Evolutionary conservation across 176 grass and related monocot genomes (phyloP), one percentile per base, ranked within the genome.

Genomic region (Oryza punctata): DNA sequence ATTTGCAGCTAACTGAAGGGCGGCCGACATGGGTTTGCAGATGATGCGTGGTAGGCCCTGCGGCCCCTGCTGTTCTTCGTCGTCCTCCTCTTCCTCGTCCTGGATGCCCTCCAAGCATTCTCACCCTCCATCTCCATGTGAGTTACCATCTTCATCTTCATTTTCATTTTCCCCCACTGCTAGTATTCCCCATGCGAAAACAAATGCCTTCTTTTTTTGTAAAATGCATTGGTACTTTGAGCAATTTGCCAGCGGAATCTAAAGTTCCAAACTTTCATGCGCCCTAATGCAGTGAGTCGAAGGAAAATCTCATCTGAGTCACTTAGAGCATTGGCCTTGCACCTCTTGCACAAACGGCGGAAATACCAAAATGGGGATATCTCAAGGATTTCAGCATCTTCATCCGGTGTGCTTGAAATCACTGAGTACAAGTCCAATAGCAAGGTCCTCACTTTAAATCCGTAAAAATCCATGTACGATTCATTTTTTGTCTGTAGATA

Each of bases 11-110:
- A 59, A 59, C 54, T 19, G 19, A 61, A 24, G 54, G 10, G 25
- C 26, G 41, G 27, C 70, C 81, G 30, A 3, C 40, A 86, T 90
- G 88, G 66, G 79, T 29, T 41, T 90, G 32, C 88, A 66, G 26
- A 69, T 90, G 79, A 78, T 63, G 60, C 79, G 69, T 43, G 70
- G 70, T 19, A 67, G 85, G 78, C 77, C 85, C 46, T 67, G 85
- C 73, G 83, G 79, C 45, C 75, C 41, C 6, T 72, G 83, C 78
- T 72, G 26, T 14, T 70, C 75, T 13, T 84, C 81, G 2, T 57
- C 79, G 5, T 78, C 81, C 1, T 59, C 72, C 0, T 32, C 32
- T 0, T 45, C 79, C 35, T 81, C 72, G 5, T 70, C 78, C 14
- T 78, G 88, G 84, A 83, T 83, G 74, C 63, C 82, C 18, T 75